Evolutionary conservation across 768 basidiomycete genomes (phyloP).

Genomic region (Lentinula guzmanii): DNA sequence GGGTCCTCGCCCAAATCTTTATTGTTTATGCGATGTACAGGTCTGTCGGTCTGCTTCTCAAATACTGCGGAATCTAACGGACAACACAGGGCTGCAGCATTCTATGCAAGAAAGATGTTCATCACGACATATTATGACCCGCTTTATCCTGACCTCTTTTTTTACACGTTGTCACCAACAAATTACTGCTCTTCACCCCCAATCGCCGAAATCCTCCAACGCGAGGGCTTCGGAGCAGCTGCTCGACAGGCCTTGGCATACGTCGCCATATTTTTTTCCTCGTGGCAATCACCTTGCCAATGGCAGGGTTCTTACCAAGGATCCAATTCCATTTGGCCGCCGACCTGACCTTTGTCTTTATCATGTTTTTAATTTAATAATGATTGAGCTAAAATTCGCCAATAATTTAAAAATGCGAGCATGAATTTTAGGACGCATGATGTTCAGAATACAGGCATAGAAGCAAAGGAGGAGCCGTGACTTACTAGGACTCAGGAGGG

Average conservation of each 20-base stretch:
- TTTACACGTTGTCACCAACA: conserved; percentile 38
- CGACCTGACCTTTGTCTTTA: conserved; percentile 22
- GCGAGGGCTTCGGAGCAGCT: conserved; percentile 34
- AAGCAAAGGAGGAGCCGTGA: no score
- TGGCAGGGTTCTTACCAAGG: conserved; percentile 33
- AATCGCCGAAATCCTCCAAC: conserved; percentile 29
- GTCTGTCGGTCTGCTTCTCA: conserved; percentile 27
- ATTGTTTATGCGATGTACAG: conserved; percentile 51
- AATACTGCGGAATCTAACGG: background rate
- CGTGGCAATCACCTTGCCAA: conserved; percentile 37
- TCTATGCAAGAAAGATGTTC: conserved; percentile 50
- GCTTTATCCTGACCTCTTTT: conserved; percentile 65
- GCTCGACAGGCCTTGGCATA: conserved; percentile 31
- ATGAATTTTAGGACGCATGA: no score
- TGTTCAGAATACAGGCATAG: no score
- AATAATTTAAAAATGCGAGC: no score
- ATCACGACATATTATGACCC: conserved; percentile 76
- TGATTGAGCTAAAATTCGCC: background rate
- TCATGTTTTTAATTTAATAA: conserved; percentile 6
- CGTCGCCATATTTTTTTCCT: conserved; percentile 23
- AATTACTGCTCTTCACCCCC: conserved; percentile 30
- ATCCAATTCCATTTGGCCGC: conserved; percentile 28
- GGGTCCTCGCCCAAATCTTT: conserved; percentile 37
- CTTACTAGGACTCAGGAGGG: background rate
- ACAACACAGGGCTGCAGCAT: conserved; percentile 35